Conservation (phyloP, 1,139 yeast species). For the Candida sanyaensis region DNA sequence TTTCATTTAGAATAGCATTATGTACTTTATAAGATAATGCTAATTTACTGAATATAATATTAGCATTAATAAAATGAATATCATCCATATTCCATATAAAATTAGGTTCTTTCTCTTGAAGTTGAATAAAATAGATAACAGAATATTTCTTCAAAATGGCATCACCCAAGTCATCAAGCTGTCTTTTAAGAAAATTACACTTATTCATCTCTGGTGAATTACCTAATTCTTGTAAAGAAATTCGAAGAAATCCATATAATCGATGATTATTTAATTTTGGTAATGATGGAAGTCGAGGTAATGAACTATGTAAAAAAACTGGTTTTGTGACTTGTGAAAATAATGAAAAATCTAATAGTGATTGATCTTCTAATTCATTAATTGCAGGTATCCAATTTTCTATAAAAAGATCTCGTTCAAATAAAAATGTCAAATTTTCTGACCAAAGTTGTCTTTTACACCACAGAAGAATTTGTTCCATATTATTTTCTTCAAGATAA, state of each 20-base stretch:
- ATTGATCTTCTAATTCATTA: not conserved
- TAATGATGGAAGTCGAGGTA: slow-evolving; percentile 4
- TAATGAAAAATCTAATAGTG: not conserved
- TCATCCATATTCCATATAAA: slow-evolving; percentile 13
- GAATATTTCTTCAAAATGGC: slow-evolving; percentile 13
- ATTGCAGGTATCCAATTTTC: not conserved
- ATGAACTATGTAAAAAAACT: slow-evolving; percentile 1
- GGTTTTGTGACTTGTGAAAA: slow-evolving; percentile 5
- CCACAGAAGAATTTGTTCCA: not conserved
- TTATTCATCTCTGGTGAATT: not conserved
- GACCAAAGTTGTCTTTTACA: not conserved
- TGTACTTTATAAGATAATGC: slow-evolving; percentile 16
- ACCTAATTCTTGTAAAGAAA: not conserved
- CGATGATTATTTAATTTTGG: not conserved
- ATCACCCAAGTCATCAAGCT: slow-evolving; percentile 18
- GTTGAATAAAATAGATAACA: slow-evolving; percentile 11
- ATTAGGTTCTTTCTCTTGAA: slow-evolving; percentile 7
- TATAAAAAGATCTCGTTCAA: slow-evolving; percentile 3
- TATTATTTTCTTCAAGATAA: not conserved
- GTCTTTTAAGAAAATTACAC: not conserved
- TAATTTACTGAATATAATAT: slow-evolving; percentile 14
- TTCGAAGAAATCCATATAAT: not conserved
- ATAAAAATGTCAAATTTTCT: not conserved
- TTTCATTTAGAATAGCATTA: slow-evolving; percentile 4
- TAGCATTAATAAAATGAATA: slow-evolving; percentile 14